A percentile compares a stretch with the other conserved stretches of the same genome.
phyloP scores from a whole-genome alignment of 2,329 filamentous ascomycete genomes.

The Celoporthe dispersa region DNA sequence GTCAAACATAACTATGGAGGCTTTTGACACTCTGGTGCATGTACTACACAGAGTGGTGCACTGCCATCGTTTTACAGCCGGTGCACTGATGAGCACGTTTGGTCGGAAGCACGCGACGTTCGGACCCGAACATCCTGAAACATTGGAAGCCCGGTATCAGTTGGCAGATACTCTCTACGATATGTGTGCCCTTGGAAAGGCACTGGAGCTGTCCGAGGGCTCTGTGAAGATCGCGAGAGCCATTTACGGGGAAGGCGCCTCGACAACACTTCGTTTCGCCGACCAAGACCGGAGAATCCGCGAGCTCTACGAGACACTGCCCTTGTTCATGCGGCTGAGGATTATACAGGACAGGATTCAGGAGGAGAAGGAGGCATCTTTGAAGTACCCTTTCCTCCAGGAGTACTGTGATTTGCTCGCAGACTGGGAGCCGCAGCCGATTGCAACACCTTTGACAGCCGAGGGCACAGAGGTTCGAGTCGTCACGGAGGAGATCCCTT shows the following conservation, averaged over 20 bases:
- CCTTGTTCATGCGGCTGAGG: not conserved
- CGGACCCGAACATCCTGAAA: not conserved
- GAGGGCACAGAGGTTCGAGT: conserved; percentile 3
- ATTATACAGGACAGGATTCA: not conserved
- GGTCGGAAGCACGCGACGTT: not conserved
- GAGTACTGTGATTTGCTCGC: too few relatives aligned
- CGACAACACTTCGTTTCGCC: not conserved
- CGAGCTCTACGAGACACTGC: not conserved
- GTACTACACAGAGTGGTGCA: not conserved
- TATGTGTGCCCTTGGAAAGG: not conserved
- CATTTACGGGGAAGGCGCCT: not conserved
- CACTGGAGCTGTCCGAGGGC: not conserved
- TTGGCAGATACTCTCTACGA: not conserved
- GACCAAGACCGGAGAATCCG: not conserved
- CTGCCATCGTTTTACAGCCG: not conserved
- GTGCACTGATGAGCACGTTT: not conserved
- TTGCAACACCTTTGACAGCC: not conserved
- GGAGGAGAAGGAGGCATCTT: not conserved
- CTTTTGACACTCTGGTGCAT: not conserved
- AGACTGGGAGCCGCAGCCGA: conserved; percentile 1
- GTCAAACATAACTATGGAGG: not conserved
- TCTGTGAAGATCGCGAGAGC: not conserved
- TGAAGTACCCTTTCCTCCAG: too few relatives aligned
- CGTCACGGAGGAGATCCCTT: not conserved
- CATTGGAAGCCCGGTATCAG: not conserved